These are phyloP conservation scores for Zasmidium citrigriseum DNA, from an alignment of 2,329 filamentous ascomycete genomes.

Conservation along the genomic window DNA sequence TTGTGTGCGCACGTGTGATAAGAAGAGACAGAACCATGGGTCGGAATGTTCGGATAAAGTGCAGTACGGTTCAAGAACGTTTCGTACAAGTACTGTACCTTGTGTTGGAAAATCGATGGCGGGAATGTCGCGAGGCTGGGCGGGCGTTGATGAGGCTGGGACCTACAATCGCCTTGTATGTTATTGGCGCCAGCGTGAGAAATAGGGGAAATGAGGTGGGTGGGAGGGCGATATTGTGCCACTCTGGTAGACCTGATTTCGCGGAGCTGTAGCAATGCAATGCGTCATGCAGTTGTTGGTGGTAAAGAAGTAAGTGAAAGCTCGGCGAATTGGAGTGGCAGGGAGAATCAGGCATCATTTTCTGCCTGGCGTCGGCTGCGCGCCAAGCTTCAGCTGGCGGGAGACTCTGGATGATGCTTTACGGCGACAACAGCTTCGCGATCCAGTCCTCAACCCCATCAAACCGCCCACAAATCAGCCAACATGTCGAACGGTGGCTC, in stretches of 20 bases:
- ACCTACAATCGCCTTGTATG: neutral
- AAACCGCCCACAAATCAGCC: slow-evolving; percentile 6
- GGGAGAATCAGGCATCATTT: neutral
- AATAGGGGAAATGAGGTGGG: neutral
- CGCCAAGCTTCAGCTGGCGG: neutral
- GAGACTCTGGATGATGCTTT: neutral
- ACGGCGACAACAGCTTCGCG: neutral
- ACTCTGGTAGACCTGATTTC: neutral
- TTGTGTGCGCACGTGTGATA: slow-evolving; percentile 7
- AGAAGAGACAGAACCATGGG: slow-evolving; percentile 2
- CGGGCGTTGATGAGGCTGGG: neutral
- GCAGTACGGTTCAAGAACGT: neutral
- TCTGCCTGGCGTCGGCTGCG: neutral
- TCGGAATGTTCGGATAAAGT: slow-evolving; percentile 4
- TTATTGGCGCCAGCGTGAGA: neutral
- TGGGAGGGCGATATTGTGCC: neutral
- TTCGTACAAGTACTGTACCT: neutral
- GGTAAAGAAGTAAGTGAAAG: no score
- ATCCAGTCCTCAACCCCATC: neutral
- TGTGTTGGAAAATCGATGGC: neutral
- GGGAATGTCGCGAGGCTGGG: neutral
- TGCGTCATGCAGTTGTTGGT: neutral
- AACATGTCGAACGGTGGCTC: slow-evolving; percentile 23
- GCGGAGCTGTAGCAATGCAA: neutral
- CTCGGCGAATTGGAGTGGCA: neutral